Base-by-base conservation (phyloP, 2,329 filamentous ascomycete genomes). In the Decorospora gaudefroyi region DNA sequence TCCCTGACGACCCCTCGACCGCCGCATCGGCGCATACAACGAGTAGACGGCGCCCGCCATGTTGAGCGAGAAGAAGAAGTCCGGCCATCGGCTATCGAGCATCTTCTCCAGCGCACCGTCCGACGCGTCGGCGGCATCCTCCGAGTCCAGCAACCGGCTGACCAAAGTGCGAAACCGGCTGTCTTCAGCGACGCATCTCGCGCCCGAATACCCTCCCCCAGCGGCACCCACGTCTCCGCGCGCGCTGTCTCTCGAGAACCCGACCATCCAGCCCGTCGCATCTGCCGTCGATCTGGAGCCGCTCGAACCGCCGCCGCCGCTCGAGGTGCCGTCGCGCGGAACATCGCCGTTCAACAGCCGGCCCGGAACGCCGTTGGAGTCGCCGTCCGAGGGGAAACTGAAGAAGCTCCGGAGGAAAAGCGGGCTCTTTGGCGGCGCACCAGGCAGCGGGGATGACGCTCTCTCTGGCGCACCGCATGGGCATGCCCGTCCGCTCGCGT, bases 401-500 rank as follows among this genome's bases (percentile, higher is more conserved):
- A 67, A 65, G 55, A 71, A 70, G 46, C 49, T 64, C 36, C 62
- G 64, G 51, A 56, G 69, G 40, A 67, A 59, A 42, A 71, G 67
- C 43, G 62, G 51, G 17, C 39, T 72, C 8, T 69, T 71, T 49
- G 63, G 63, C 6, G 51, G 59, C 21, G 32, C 53, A 38, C 30
- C 51, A 53, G 39, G 49, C 15, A 23, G 49, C 49, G 65, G 60
- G 45, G 53, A 65, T 40, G 58, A 65, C 32, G 42, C 43, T 15
- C 33, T 49, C 15, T 30, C 47, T 8, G 49, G 33, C 12, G 37
- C 30, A 23, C 30, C 49, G n/a, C 28, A 39, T 9, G 52, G 32
- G 7, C 45, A 39, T 19, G 41, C 46, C 4, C 52, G 46, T 11
- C 71, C 72, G 13, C 55, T 72, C 31, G 81, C 82, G 8, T 85